These are phyloP conservation scores for Aristolochia fimbriata DNA, from an alignment of 164 flowering plant genomes.

Conservation along the genomic window DNA sequence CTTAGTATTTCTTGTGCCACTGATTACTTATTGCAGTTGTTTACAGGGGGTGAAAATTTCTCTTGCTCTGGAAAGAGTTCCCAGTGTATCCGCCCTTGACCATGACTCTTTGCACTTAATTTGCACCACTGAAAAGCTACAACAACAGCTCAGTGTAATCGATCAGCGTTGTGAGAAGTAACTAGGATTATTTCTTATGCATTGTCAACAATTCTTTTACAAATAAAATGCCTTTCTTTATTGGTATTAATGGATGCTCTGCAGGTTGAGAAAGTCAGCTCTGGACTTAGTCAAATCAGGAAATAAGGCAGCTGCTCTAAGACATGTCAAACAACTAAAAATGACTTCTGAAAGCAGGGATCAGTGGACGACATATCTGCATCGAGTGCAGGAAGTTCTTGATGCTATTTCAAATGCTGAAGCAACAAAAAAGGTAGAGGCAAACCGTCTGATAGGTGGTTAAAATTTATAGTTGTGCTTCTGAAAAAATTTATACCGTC, in stretches of 20 bases:
- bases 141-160: constrained; percentile 60
- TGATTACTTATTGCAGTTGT: background rate
- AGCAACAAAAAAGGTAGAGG: constrained; percentile 72
- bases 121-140: constrained; percentile 74
- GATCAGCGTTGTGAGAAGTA: constrained; percentile 61
- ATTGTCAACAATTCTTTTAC: background rate
- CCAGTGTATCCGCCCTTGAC: constrained; percentile 43
- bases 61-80: constrained; percentile 42
- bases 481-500: background rate
- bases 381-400: constrained; percentile 76
- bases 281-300: constrained; percentile 46
- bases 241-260: constrained; percentile 2
- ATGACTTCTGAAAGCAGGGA: constrained; percentile 53
- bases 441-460: background rate
- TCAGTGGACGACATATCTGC: constrained; percentile 46
- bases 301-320: constrained; percentile 51
- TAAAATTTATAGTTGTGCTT: background rate
- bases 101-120: constrained; percentile 51
- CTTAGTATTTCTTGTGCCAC: too few species aligned
- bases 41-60: constrained; percentile 81
- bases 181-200: background rate
- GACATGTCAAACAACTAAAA: constrained; percentile 54
- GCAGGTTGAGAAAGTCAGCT: constrained; percentile 62
- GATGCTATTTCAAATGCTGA: constrained; percentile 59
- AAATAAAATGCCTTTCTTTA: background rate